Evolutionary conservation across 192 early-diverging fungal genomes (phyloP).

Genomic region (Coemansia sp.): DNA sequence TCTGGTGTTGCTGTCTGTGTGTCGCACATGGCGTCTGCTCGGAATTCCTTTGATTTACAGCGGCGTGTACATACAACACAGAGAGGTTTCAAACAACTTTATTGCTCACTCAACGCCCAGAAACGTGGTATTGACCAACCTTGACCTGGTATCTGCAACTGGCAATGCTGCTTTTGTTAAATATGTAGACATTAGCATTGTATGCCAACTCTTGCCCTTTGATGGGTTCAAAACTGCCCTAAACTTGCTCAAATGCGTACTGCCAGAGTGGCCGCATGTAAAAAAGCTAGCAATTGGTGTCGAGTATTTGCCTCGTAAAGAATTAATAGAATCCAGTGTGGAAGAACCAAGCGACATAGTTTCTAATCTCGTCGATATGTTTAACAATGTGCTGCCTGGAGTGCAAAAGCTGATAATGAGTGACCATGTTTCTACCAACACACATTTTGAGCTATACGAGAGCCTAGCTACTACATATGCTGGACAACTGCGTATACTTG

Average conservation of each 20-base stretch:
- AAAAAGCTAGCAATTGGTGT: constrained; percentile 4
- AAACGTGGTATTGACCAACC: background rate
- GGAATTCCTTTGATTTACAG: constrained; percentile 3
- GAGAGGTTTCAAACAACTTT: background rate
- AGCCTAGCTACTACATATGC: background rate
- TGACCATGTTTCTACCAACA: background rate
- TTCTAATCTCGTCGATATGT: background rate
- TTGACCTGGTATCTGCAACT: background rate
- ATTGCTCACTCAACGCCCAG: background rate
- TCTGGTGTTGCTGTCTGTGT: constrained; percentile 9
- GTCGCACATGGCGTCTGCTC: constrained; percentile 5
- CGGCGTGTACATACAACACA: background rate
- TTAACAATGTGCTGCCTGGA: background rate
- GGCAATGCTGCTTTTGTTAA: background rate
- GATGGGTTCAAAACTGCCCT: background rate
- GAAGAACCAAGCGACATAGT: background rate
- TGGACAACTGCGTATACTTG: background rate
- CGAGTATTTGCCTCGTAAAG: background rate
- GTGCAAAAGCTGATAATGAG: constrained; percentile 3
- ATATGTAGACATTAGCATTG: background rate
- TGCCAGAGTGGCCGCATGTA: constrained; percentile 4
- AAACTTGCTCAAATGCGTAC: background rate
- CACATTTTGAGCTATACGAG: background rate
- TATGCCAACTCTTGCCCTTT: background rate
- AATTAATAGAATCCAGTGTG: background rate